These are phyloP conservation scores for Naumovozyma castellii DNA, from an alignment of 805 yeast species.

Conservation along the genomic window DNA sequence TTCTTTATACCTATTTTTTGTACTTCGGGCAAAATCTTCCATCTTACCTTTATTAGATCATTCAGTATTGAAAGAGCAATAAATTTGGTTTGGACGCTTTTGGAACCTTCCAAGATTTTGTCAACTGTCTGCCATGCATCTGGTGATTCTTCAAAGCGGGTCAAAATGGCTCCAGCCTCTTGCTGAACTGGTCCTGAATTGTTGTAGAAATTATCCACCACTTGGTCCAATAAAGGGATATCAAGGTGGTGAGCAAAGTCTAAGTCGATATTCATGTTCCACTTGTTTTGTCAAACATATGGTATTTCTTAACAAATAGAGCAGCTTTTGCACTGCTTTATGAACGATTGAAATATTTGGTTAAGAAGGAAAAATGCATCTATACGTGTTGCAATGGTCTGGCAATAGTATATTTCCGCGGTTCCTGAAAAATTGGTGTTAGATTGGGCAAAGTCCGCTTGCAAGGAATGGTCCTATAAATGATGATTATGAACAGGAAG, in stretches of 20 bases:
- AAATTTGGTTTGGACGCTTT: conserved; percentile 76
- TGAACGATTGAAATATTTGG: too few relatives aligned
- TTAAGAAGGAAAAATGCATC: too few relatives aligned
- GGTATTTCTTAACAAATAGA: too few relatives aligned
- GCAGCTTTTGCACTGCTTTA: too few relatives aligned
- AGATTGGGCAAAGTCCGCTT: too few relatives aligned
- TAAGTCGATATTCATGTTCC: conserved; percentile 69
- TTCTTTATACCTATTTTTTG: conserved; percentile 88
- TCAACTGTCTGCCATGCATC: conserved; percentile 92
- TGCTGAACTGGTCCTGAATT: conserved; percentile 60
- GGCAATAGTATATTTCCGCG: too few relatives aligned
- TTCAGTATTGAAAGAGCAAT: conserved; percentile 85
- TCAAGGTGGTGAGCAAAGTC: conserved; percentile 30
- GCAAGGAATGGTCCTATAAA: too few relatives aligned
- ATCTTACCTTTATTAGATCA: conserved; percentile 73
- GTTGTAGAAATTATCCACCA: conserved; percentile 72
- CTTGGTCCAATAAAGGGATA: conserved; percentile 63
- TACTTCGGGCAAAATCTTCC: conserved; percentile 82
- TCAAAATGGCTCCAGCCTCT: conserved; percentile 58
- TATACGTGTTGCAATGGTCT: too few relatives aligned
- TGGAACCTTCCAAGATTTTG: conserved; percentile 65
- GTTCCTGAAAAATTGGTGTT: too few relatives aligned
- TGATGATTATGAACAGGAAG: too few relatives aligned
- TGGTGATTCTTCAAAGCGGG: conserved; percentile 82
- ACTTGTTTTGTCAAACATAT: too few relatives aligned